phyloP scores from a whole-genome alignment of 1,284 basidiomycete genomes.

The Somion occarium region DNA sequence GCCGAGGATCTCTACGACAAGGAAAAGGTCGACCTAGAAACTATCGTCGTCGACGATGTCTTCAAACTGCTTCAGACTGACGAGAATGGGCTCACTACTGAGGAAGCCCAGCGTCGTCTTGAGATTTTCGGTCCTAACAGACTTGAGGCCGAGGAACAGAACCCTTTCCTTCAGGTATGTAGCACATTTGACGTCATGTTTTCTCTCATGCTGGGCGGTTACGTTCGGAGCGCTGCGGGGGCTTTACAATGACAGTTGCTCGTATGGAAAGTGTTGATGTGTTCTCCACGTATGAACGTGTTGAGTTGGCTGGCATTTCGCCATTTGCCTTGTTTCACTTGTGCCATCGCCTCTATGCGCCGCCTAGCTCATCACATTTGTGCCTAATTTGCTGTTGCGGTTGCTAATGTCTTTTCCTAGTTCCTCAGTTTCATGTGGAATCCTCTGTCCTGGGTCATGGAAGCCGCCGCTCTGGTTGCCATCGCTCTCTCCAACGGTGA shows the following conservation, averaged over 20 bases:
- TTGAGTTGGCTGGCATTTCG: too few relatives aligned
- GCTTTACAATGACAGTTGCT: too few relatives aligned
- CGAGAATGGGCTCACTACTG: conserved; percentile 72
- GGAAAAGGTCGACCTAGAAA: conserved; percentile 98
- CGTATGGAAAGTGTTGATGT: too few relatives aligned
- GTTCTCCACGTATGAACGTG: too few relatives aligned
- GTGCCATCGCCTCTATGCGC: too few relatives aligned
- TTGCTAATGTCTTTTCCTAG: conserved; percentile 36
- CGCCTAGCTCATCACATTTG: too few relatives aligned
- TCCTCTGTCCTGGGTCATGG: conserved; percentile 99
- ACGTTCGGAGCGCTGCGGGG: too few relatives aligned
- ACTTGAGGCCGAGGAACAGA: conserved; percentile 88
- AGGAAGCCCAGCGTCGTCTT: conserved; percentile 83
- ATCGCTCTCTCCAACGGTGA: conserved; percentile 96
- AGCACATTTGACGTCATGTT: conserved; percentile 6
- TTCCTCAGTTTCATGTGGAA: conserved; percentile 99
- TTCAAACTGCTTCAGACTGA: conserved; percentile 92
- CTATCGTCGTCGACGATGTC: conserved; percentile 94
- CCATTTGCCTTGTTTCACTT: too few relatives aligned
- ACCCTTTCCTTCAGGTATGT: conserved; percentile 75
- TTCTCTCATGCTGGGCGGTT: conserved; percentile 5
- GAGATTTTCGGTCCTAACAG: conserved; percentile 96
- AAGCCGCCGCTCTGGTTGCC: conserved; percentile 94
- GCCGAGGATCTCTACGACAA: conserved; percentile 96
- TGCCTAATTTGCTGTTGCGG: too few relatives aligned